Evolutionary conservation across 805 yeast genomes (phyloP).

Genomic region (Vanderwaltozyma yarrowii): DNA sequence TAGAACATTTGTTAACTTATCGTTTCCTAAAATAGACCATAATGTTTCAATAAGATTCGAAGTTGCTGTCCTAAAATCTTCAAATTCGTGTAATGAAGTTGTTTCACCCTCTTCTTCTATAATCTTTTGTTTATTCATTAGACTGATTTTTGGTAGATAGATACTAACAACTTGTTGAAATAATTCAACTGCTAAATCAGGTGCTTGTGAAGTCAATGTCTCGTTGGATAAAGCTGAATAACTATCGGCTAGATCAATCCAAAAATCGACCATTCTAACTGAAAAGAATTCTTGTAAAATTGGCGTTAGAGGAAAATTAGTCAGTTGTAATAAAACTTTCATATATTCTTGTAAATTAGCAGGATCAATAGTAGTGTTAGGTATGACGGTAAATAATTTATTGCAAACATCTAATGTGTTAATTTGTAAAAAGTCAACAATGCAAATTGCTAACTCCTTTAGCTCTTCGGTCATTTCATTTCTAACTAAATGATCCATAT

Average conservation of each 20-base stretch:
- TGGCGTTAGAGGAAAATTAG: conserved; percentile 49
- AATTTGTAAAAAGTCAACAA: conserved; percentile 26
- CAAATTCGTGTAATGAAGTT: conserved; percentile 39
- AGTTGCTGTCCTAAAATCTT: conserved; percentile 59
- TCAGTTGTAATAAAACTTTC: conserved; percentile 40
- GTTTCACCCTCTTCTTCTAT: conserved; percentile 24
- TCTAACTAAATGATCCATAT: conserved; percentile 26
- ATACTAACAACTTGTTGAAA: conserved; percentile 45
- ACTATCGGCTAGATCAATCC: conserved; percentile 57
- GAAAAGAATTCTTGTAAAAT: conserved; percentile 50
- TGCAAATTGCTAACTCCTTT: conserved; percentile 25
- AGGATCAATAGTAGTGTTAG: conserved; percentile 3
- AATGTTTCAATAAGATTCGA: conserved; percentile 67
- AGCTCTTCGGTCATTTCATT: conserved; percentile 23
- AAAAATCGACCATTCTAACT: conserved; percentile 48
- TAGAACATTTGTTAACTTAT: conserved; percentile 23
- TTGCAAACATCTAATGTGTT: conserved; percentile 26
- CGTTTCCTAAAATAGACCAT: conserved; percentile 53
- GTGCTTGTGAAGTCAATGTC: conserved; percentile 18
- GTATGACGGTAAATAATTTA: conserved; percentile 21
- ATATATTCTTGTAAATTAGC: conserved; percentile 30
- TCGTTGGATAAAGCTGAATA: conserved; percentile 33
- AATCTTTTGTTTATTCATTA: conserved; percentile 30
- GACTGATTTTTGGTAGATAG: conserved; percentile 60
- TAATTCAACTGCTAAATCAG: conserved; percentile 29